Base-by-base conservation (phyloP, 306 rosid species). In the Vigna reflexopilosa region DNA sequence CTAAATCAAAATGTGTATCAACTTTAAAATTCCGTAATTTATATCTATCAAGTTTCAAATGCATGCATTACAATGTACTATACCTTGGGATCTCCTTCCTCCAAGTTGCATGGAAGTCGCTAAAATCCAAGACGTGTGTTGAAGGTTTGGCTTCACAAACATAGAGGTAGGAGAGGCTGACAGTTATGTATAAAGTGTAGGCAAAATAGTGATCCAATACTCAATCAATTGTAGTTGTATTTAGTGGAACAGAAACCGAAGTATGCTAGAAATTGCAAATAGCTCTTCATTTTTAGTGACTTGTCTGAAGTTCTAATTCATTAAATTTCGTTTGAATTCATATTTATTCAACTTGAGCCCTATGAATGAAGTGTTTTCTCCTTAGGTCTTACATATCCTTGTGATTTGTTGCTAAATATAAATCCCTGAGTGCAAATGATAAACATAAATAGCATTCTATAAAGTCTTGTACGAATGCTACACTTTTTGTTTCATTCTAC, bases 1-100 rank as follows among this genome's bases (percentile, higher is more conserved):
- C 22, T 50, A 63, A 32, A 49, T 76, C 52, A 36, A 7, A 48
- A 20, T 28, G 30, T 26, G 12, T 8, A 24, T 48, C 49, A 19
- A 62, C 36, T 62, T 48, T 44, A 24, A 74, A 74, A 48, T 62
- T 17, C 6, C 38, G n/a, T 13, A 62, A 48, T n/a, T 14, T 45
- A 28, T 58, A 44, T 52, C 70, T 66, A 59, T 58, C 45, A 58
- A 42, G 58, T 47, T 75, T 62, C 58, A 10, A 47, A 61, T 47
- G 32, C 70, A 30, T 28, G 50, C 38, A 14, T 62, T 75, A 11
- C 59, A 57, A 8, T 24, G 49, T 62, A n/a, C 59, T 42, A 8
- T 26, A 24, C 67, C n/a, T 72, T 40, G 44, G 10, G 19, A 40
- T 2, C 17, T 30, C 52, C 34, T 2, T 17, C 22, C 11, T 34